Evolutionary conservation across 2,329 filamentous ascomycete genomes (phyloP), one percentile per base, ranked within the genome.

Genomic region (Microcyclospora tardicrescens): DNA sequence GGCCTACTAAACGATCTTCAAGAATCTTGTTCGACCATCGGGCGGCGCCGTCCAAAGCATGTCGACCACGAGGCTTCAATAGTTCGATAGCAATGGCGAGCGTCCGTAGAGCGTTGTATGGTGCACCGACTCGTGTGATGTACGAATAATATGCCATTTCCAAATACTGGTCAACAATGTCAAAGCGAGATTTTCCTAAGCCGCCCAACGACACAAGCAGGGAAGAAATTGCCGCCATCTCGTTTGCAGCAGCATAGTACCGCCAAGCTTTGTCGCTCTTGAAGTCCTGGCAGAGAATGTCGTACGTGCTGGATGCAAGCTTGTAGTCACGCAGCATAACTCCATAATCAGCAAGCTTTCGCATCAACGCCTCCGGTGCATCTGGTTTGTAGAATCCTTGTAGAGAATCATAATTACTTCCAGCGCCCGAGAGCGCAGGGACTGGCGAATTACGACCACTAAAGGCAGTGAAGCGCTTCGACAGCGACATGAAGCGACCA

Each of bases 311-410:
- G 50, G 91, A 76, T 9, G 91, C 84, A 28, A 98, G 67, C 61
- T 93, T 95, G 77, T 82, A 98, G 60, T 98, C 93, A 27, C 91
- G 77, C 29, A 98, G 71, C 87, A 98, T 95, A 55, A 98, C 93
- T 10, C 86, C 80, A 61, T 89, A 96, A 58, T 98, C 91, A 33
- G 84, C 91, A 35, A 98, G 67, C 56, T 93, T 93, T 28, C 91
- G 79, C 75, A 98, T 84, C 36, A 91, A 73, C 3, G 89, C 87
- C 65, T 98, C 93, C 0, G 86, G 79, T 0, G 82, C 68, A 45
- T 93, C 85, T 1, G 84, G 81, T 16, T 74, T 71, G 60, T 96
- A 98, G 57, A 84, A 93, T 1, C 86, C 86, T 49, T 75, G 72
- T 6, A 76, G 61, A 29, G 72, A 62, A 59, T 95, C 85, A 60